Base-by-base conservation (phyloP, 441 rosid genomes). In the Isatis lusitanica region DNA sequence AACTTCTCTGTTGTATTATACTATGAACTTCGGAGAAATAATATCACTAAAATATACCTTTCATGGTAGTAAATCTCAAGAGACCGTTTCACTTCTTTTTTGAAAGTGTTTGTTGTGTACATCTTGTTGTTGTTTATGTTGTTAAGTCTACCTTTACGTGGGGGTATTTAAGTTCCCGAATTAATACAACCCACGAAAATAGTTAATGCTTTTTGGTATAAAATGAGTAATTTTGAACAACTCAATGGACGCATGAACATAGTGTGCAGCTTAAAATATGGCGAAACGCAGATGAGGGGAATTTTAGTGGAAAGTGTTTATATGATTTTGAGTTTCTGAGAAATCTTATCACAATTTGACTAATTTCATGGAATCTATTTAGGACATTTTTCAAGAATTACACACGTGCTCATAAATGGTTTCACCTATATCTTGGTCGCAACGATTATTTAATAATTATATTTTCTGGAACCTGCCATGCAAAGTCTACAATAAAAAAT, bases 251-350 rank as follows among this genome's bases (percentile, higher is more conserved):
- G 55, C 66, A 60, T 48, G 67, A 53, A 70, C 33, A 38, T 70
- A 15, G 60, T 61, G 60, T 70, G 68, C 13, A 10, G 21, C 68
- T 48, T 18, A 63, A 70, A 38, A 48, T 36, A 35, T 70, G 68
- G 42, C 21, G 59, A 47, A 24, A 58, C n/a, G 44, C 10, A 9
- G 12, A 53, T 16, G 6, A 12, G 44, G 30, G 9, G 53, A 10
- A 30, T 28, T 68, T 67, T 17, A 40, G 9, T 17, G 42, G 50
- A 55, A 55, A 30, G 72, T 68, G 42, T 68, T 53, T 53, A 40
- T 28, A 68, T 68, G 53, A 28, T 43, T 44, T 63, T n/a, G 59
- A 46, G 17, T 0, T 11, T 36, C 24, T 24, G 1, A 21, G 24
- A 17, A 21, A 50, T 26, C 9, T 50, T 4, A 42, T 42, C 7